phyloP scores from a whole-genome alignment of 2,329 filamentous ascomycete species.

The Cladophialophora carrionii region DNA sequence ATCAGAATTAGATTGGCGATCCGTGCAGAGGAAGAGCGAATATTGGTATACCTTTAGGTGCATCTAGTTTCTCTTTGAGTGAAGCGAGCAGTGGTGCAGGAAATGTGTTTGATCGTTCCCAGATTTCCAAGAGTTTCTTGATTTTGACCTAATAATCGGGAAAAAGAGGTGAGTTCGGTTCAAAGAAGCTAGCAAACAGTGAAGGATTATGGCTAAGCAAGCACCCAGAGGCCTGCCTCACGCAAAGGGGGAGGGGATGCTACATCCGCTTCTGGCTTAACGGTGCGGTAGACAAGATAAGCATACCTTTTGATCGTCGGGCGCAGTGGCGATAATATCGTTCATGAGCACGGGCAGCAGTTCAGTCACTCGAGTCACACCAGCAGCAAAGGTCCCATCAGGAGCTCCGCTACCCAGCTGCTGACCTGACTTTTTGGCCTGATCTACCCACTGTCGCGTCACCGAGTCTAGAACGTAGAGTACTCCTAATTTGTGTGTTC shows the following conservation, averaged over 20 bases:
- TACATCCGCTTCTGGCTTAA: constrained; percentile 1
- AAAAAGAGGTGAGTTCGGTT: constrained; percentile 53
- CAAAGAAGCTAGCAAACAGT: constrained; percentile 8
- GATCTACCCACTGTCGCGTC: constrained; percentile 97
- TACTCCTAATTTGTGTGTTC: constrained; percentile 96
- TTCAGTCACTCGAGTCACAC: constrained; percentile 95
- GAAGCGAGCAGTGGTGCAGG: constrained; percentile 75
- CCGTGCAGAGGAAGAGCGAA: constrained; percentile 6
- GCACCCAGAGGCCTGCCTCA: constrained; percentile 2
- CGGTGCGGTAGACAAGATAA: constrained; percentile 25
- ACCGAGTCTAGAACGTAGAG: constrained; percentile 99
- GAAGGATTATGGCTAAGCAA: constrained; percentile 7
- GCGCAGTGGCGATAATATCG: constrained; percentile 86
- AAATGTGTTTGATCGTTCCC: constrained; percentile 94
- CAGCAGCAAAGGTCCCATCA: constrained; percentile 91
- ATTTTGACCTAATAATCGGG: constrained; percentile 80
- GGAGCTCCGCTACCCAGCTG: constrained; percentile 76
- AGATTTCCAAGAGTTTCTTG: constrained; percentile 92
- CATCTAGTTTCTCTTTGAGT: constrained; percentile 79
- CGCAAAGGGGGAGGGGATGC: constrained; percentile 1
- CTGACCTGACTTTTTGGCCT: constrained; percentile 84
- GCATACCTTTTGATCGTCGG: constrained; percentile 95
- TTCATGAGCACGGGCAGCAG: constrained; percentile 91
- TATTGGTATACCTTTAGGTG: constrained; percentile 67
- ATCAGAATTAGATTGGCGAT: constrained; percentile 17